phyloP scores from a whole-genome alignment of 176 grass and related monocot genomes.

The Thalia dealbata region DNA sequence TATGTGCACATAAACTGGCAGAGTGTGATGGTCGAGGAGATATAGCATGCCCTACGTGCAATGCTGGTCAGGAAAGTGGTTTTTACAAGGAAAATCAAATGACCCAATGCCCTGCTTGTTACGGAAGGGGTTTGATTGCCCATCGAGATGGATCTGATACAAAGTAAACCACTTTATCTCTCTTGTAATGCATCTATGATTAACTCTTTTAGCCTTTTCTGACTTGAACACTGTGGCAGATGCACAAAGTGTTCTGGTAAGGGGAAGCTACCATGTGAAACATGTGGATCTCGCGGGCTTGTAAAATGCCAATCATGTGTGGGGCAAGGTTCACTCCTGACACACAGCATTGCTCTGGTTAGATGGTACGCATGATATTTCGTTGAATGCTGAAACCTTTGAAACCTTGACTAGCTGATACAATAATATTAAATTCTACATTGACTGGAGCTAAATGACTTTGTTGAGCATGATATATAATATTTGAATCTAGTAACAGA shows the following conservation, averaged over 20 bases:
- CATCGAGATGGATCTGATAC: slow-evolving; percentile 87
- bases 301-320: slow-evolving; percentile 62
- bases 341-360: slow-evolving; percentile 53
- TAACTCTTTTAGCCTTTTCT: slow-evolving; percentile 10
- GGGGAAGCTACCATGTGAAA: slow-evolving; percentile 58
- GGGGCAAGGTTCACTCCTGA: slow-evolving; percentile 67
- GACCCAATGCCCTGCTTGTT: slow-evolving; percentile 49
- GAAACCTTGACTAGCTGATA: neutral
- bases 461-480: too few species aligned
- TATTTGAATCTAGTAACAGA: too few species aligned
- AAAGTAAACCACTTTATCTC: slow-evolving; percentile 38
- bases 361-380: slow-evolving; percentile 43
- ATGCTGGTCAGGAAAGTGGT: slow-evolving; percentile 41
- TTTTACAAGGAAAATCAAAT: slow-evolving; percentile 79
- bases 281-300: slow-evolving; percentile 61
- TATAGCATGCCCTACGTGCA: slow-evolving; percentile 53
- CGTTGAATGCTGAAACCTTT: neutral
- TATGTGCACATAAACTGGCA: slow-evolving; percentile 22
- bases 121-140: slow-evolving; percentile 70
- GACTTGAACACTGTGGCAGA: slow-evolving; percentile 38
- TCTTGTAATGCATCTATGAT: slow-evolving; percentile 1
- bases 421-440: neutral
- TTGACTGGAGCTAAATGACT: neutral
- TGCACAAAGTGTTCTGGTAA: slow-evolving; percentile 70
- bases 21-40: slow-evolving; percentile 64